Evolutionary conservation across 257 asterid species (phyloP), one percentile per base, ranked within the genome.

Genomic region (Sherardia arvensis): DNA sequence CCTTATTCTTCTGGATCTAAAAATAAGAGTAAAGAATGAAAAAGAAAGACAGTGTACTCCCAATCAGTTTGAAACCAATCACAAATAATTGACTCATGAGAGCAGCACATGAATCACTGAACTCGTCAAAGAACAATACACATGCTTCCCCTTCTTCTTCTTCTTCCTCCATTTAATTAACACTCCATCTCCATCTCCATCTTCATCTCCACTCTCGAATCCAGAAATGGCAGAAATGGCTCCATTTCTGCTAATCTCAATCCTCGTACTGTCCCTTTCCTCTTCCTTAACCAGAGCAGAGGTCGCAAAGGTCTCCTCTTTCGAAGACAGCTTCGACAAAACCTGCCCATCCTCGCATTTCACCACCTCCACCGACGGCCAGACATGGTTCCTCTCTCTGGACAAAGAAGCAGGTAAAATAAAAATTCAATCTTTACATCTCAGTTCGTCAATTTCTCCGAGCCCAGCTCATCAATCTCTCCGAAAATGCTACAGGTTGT

Each of bases 291-390:
- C 80, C 4, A 26, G 25, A 66, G 90, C 80, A 59, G 79, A 80
- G 4, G 79, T 53, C 5, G 26, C 78, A 5, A 70, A 55, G 22
- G 72, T 22, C 22, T 54, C 86, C 18, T 32, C 84, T 11, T 93
- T 90, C 63, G 95, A 81, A 25, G 86, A 84, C 17, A 78, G 65
- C 40, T 93, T 93, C 85, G 81, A 81, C 66, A 90, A 84, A 70
- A 79, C 77, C 66, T 93, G 97, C 62, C 99, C 99, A 4, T 88
- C 68, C 9, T 76, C 78, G 3, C 69, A 93, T 68, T 93, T 93
- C 91, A 83, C 85, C 76, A 81, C 97, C 58, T 90, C 99, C 29
- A 78, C 71, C 55, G 99, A 87, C 73, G 99, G 96, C 2, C 94
- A 84, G 85, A 87, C 76, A 81, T 93, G 99, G 99, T 61, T 77